These are phyloP conservation scores for Metroxylon sagu DNA, from an alignment of 176 grass and related monocot species.

Conservation along the genomic window DNA sequence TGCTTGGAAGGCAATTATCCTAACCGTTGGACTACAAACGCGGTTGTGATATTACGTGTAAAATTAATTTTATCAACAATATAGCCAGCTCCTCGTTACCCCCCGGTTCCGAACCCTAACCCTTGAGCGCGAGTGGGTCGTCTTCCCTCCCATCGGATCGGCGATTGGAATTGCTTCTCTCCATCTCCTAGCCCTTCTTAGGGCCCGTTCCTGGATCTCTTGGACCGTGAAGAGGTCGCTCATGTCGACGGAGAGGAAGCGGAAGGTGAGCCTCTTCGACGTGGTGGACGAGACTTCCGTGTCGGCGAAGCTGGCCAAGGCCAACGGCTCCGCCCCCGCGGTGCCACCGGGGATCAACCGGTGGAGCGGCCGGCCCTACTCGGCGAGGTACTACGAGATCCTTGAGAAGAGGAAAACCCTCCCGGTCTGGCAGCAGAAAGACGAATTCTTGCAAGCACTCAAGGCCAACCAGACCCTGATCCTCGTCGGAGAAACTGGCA, in stretches of 20 bases:
- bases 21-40: slow-evolving; percentile 98
- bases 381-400: slow-evolving; percentile 67
- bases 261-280: slow-evolving; percentile 97
- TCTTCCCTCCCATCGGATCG: too few species aligned
- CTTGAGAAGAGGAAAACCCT: slow-evolving; percentile 79
- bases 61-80: too few species aligned
- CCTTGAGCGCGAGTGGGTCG: too few species aligned
- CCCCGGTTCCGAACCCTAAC: too few species aligned
- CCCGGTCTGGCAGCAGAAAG: slow-evolving; percentile 97
- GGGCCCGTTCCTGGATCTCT: too few species aligned
- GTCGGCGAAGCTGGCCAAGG: slow-evolving; percentile 41
- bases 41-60: too few species aligned
- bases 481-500: slow-evolving; percentile 91
- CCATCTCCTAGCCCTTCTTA: too few species aligned
- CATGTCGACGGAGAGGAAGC: slow-evolving; percentile 89
- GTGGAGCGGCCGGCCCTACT: slow-evolving; percentile 81
- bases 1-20: slow-evolving; percentile 98
- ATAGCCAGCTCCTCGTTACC: too few species aligned
- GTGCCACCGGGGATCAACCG: slow-evolving; percentile 35
- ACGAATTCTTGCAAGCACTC: slow-evolving; percentile 62
- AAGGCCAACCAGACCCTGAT: slow-evolving; percentile 76
- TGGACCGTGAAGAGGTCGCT: too few species aligned
- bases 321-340: slow-evolving; percentile 15
- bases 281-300: slow-evolving; percentile 70
- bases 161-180: too few species aligned